A percentile compares a stretch with the other conserved stretches of the same genome.
These are phyloP conservation scores for Penicillium goetzii DNA, from an alignment of 495 filamentous ascomycete genomes.

Conservation along the genomic window DNA sequence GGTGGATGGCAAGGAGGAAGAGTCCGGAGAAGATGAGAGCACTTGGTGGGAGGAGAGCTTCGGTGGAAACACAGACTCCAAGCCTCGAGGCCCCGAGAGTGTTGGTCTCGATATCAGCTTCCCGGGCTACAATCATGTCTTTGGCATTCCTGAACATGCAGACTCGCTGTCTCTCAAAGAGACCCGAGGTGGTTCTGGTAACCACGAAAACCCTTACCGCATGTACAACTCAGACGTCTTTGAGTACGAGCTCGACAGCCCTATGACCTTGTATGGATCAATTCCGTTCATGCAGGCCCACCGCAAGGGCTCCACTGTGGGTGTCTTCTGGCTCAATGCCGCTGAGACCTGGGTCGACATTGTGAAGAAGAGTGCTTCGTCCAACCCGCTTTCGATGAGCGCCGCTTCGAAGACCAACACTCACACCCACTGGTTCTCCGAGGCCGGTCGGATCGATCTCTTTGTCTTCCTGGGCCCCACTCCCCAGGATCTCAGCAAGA, in stretches of 20 bases:
- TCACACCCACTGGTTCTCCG: constrained; percentile 95
- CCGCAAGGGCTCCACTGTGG: constrained; percentile 88
- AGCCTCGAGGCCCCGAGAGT: constrained; percentile 88
- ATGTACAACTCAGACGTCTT: constrained; percentile 97
- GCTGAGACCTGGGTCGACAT: constrained; percentile 98
- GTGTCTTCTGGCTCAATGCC: constrained; percentile 98
- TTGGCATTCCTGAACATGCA: constrained; percentile 92
- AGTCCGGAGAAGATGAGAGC: constrained; percentile 67
- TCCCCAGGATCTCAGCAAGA: constrained; percentile 75
- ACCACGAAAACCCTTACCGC: constrained; percentile 90
- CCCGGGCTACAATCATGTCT: constrained; percentile 88
- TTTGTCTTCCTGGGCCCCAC: constrained; percentile 93
- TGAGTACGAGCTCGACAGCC: constrained; percentile 93
- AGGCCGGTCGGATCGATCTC: constrained; percentile 84
- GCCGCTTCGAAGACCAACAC: constrained; percentile 70
- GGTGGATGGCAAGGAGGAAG: constrained; percentile 65
- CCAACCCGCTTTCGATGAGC: constrained; percentile 78
- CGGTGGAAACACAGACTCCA: constrained; percentile 90
- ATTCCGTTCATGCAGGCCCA: constrained; percentile 99
- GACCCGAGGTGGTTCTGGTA: constrained; percentile 81
- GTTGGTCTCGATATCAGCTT: constrained; percentile 90
- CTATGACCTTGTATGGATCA: constrained; percentile 96
- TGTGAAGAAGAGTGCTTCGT: constrained; percentile 73
- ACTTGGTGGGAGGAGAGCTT: constrained; percentile 98
- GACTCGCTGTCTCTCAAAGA: constrained; percentile 84